Base-by-base conservation (phyloP, 805 yeast genomes). In the Candida coquimbonensis region DNA sequence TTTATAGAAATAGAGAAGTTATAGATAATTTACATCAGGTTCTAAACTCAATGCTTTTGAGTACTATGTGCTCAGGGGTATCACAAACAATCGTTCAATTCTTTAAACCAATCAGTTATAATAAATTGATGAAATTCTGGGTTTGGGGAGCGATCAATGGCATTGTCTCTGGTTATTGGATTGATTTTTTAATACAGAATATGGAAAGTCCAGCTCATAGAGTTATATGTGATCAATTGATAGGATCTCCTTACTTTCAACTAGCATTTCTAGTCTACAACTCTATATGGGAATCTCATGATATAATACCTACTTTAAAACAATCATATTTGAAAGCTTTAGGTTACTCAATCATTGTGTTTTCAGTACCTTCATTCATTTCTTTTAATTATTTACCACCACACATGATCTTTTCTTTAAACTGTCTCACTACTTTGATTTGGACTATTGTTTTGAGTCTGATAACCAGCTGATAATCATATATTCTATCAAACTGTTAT, bases 61-160 rank as follows among this genome's bases (percentile, higher is more conserved):
- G 63, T n/a, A 36, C 43, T 6, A 38, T 59, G 7, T 49, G 56
- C 5, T 55, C 63, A 1, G 53, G 54, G 3, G 39, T 56, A 4
- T 55, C 59, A 9, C 63, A 59, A 25, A 48, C 57, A 1, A 46
- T 52, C 14, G 49, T 57, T 5, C 63, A 59, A 42, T 46, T 53
- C 9, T 52, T 44, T 37, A 52, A 49, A 45, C 52, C 51, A 21
- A 55, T 52, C 8, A 49, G 49, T 38, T 56, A 51, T 27, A 43
- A 36, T 11, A 47, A 46, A 36, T 37, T 59, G 4, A 1, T 66
- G 45, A 80, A 80, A 54, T 81, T 81, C 51, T 55, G 69, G 46
- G 56, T 73, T 3, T 81, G 85, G 85, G 87, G 87, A 16, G 60
- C 69, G 12, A 63, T 80, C 39, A 80, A 80, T 57, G 87, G 86